Conservation (phyloP, 495 filamentous ascomycete species). For the Durotheca rogersii region DNA sequence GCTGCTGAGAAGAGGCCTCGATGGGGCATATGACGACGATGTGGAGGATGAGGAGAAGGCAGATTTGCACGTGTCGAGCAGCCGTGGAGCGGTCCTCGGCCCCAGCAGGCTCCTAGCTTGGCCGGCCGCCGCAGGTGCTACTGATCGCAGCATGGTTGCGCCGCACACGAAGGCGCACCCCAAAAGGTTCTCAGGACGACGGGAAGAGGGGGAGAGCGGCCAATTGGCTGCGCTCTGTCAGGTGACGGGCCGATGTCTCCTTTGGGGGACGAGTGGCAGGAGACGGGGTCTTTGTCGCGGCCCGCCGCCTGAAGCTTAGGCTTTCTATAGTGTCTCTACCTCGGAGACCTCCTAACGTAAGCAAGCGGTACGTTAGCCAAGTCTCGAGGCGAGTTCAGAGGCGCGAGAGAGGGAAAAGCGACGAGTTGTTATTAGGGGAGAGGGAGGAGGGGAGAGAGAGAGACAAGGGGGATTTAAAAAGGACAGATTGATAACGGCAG, state of each 20-base stretch:
- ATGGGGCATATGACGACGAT: slow-evolving; percentile 18
- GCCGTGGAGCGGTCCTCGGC: slow-evolving; percentile 44
- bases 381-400: background rate
- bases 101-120: slow-evolving; percentile 37
- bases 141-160: slow-evolving; percentile 48
- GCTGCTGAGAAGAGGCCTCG: slow-evolving; percentile 21
- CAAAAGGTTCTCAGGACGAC: slow-evolving; percentile 14
- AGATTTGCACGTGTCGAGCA: slow-evolving; percentile 44
- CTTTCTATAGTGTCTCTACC: too few species aligned
- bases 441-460: background rate
- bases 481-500: too few species aligned
- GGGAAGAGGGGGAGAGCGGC: slow-evolving; percentile 14
- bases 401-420: background rate
- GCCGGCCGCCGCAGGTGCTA: slow-evolving; percentile 43
- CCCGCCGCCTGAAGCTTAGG: too few species aligned
- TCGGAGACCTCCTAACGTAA: too few species aligned
- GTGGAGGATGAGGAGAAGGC: slow-evolving; percentile 25
- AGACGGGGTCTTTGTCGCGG: too few species aligned
- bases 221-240: slow-evolving; percentile 25
- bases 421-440: background rate
- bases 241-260: slow-evolving; percentile 14
- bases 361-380: background rate
- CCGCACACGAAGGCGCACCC: slow-evolving; percentile 18
- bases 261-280: too few species aligned
- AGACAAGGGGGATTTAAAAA: slow-evolving; percentile 9